phyloP scores from a whole-genome alignment of 1,139 yeast species.

The Suzukiozyma palmioleophila region DNA sequence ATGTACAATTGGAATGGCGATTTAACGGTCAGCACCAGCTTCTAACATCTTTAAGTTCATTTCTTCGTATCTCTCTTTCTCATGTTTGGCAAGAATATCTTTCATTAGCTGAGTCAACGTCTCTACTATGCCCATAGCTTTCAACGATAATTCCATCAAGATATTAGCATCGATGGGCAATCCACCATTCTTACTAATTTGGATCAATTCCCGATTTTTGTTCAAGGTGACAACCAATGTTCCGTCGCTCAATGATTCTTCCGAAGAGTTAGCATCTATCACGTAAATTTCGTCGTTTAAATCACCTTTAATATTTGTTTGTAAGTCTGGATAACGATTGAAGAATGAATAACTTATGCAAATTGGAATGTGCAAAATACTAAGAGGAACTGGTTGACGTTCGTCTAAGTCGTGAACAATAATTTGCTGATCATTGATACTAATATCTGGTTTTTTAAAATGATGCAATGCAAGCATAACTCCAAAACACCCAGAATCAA shows the following conservation, averaged over 20 bases:
- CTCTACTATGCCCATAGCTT: constrained; percentile 63
- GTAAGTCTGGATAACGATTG: constrained; percentile 56
- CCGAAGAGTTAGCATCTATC: constrained; percentile 74
- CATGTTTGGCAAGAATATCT: constrained; percentile 52
- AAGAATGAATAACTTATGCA: constrained; percentile 88
- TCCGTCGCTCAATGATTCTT: constrained; percentile 76
- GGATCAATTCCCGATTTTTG: constrained; percentile 87
- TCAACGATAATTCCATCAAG: constrained; percentile 63
- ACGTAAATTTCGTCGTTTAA: constrained; percentile 54
- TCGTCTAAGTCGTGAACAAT: constrained; percentile 70
- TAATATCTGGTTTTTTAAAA: constrained; percentile 78
- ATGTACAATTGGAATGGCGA: neutral
- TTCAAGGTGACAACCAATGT: constrained; percentile 80
- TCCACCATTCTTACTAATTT: constrained; percentile 88
- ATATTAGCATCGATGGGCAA: constrained; percentile 72
- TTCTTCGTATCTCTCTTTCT: constrained; percentile 27
- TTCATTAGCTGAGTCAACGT: constrained; percentile 63
- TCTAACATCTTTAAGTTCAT: constrained; percentile 31
- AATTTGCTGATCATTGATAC: constrained; percentile 52
- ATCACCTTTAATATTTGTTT: constrained; percentile 66
- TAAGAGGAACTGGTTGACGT: constrained; percentile 81
- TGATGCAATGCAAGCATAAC: constrained; percentile 84
- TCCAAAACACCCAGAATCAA: constrained; percentile 87
- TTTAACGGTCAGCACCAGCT: constrained; percentile 34
- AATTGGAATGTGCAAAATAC: constrained; percentile 83